A percentile compares a stretch with the other conserved stretches of the same genome.
These are phyloP conservation scores for Tilletia walkeri DNA, from an alignment of 1,284 basidiomycete genomes.

Conservation along the genomic window DNA sequence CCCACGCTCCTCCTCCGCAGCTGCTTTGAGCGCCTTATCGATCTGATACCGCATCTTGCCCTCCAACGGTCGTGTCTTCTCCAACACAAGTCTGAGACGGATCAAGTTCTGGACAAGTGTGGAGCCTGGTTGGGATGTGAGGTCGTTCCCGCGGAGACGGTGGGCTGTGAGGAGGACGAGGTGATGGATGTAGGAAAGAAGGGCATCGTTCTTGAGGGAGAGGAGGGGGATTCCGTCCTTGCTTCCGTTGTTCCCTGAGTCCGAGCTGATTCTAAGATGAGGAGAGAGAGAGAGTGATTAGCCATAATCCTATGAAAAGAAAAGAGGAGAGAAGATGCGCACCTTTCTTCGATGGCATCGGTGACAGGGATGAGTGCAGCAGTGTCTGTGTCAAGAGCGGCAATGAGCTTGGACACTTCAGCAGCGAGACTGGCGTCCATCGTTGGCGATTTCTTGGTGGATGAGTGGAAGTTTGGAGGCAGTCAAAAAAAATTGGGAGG, in stretches of 20 bases:
- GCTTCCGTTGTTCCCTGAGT: background rate
- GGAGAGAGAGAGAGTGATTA: too few species aligned
- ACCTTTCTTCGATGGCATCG: background rate
- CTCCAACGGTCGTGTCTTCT: conserved; percentile 67
- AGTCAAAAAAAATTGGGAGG: too few species aligned
- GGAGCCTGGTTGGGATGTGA: conserved; percentile 22
- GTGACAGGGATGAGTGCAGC: background rate
- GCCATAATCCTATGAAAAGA: too few species aligned
- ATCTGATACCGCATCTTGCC: conserved; percentile 88
- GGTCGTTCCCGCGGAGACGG: conserved; percentile 36
- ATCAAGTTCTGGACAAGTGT: conserved; percentile 41
- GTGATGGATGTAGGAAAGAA: conserved; percentile 84
- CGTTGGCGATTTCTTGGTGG: background rate
- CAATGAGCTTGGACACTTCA: background rate
- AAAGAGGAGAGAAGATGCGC: background rate
- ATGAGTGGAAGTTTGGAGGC: background rate
- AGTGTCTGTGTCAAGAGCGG: background rate
- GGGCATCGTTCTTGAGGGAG: conserved; percentile 78
- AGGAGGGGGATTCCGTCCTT: conserved; percentile 80
- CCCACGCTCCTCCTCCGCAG: conserved; percentile 35
- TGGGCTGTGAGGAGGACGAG: conserved; percentile 63
- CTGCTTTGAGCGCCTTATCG: conserved; percentile 66
- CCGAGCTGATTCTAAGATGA: background rate
- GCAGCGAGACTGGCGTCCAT: background rate
- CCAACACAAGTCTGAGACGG: conserved; percentile 48